phyloP scores from a whole-genome alignment of 1,284 basidiomycete genomes.

The Moesziomyces aphidis region DNA sequence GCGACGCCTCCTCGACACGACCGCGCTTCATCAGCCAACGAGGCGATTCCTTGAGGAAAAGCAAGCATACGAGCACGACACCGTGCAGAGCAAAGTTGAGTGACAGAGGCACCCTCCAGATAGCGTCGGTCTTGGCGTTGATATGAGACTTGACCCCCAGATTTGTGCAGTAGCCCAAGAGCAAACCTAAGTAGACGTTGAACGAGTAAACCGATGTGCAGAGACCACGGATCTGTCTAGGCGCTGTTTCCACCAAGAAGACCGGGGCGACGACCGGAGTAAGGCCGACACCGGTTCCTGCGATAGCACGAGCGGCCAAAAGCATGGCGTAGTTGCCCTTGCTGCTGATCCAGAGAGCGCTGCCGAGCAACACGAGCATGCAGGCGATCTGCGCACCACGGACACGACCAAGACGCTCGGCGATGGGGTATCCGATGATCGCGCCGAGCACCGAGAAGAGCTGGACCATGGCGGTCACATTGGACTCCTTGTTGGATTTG shows the following conservation, averaged over 20 bases:
- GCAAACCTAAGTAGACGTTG: constrained; percentile 19
- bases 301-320: constrained; percentile 28
- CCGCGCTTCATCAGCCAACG: constrained; percentile 83
- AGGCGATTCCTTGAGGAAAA: constrained; percentile 78
- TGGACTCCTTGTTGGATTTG: constrained; percentile 39
- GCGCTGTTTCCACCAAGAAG: constrained; percentile 44
- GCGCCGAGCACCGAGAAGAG: constrained; percentile 47
- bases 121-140: constrained; percentile 22
- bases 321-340: constrained; percentile 36
- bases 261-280: constrained; percentile 40
- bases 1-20: constrained; percentile 73
- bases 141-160: constrained; percentile 27
- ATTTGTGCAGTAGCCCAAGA: constrained; percentile 31
- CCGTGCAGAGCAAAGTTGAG: constrained; percentile 40
- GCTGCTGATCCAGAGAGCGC: constrained; percentile 34
- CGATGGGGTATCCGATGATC: constrained; percentile 40
- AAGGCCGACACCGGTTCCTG: constrained; percentile 37
- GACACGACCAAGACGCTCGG: constrained; percentile 38
- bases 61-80: constrained; percentile 69
- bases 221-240: constrained; percentile 46
- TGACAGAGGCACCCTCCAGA: constrained; percentile 38
- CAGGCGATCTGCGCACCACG: constrained; percentile 39
- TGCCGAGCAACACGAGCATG: constrained; percentile 33
- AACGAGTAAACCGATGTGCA: constrained; percentile 48
- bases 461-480: constrained; percentile 49